Conservation (phyloP, 2,329 filamentous ascomycete genomes). For the Aspergillus quadrilineatus region DNA sequence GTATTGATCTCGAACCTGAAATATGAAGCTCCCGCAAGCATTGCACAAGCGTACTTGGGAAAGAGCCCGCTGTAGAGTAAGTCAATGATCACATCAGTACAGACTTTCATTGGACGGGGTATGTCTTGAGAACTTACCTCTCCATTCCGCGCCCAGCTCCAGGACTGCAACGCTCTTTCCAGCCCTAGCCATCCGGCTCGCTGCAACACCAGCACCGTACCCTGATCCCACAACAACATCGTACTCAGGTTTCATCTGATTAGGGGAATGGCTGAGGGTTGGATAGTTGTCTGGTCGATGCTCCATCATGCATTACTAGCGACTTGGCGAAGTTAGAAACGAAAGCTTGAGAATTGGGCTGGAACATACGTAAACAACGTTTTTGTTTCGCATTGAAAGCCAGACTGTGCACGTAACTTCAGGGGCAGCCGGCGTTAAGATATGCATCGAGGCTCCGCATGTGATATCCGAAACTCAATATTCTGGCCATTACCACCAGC, state of each 20-base stretch:
- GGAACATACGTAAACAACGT: no score
- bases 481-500: no score
- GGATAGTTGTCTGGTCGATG: conserved; percentile 20
- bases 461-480: no score
- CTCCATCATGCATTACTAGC: neutral
- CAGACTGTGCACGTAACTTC: no score
- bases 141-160: conserved; percentile 61
- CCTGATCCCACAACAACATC: conserved; percentile 68
- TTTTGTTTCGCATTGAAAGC: no score
- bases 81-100: neutral
- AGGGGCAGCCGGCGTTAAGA: no score
- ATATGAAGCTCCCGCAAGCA: conserved; percentile 14
- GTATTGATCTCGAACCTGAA: conserved; percentile 6
- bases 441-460: no score
- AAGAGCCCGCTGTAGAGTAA: conserved; percentile 2
- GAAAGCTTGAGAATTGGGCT: no score
- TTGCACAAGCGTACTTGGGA: conserved; percentile 14
- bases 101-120: no score
- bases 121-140: neutral
- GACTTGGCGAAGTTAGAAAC: no score
- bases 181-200: conserved; percentile 62
- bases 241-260: conserved; percentile 40
- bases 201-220: conserved; percentile 67
- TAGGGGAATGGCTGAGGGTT: neutral
- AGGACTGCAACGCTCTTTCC: conserved; percentile 63